Evolutionary conservation across 352 stramenopile genomes (phyloP), one percentile per base, ranked within the genome.

Genomic region (Phytophthora pisi): DNA sequence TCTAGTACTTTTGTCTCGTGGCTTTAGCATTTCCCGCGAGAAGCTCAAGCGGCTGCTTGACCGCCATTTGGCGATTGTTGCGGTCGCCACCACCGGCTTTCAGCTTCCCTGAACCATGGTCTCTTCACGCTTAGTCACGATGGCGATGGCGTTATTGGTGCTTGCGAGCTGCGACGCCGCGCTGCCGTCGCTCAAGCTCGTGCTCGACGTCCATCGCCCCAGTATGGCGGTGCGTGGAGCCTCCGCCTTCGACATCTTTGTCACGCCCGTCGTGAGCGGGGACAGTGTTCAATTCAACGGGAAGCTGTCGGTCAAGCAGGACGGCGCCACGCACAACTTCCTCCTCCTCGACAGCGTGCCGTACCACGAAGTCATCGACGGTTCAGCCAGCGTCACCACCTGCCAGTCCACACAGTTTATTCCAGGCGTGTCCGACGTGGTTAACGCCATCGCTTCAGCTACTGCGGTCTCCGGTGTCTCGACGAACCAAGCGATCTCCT

Each of bases 171-270:
- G 38, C 24, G 30, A 38, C 28, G 47, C 8, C 5, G 24, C 64
- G 16, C 52, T 73, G 24, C 45, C 70, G 9, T 75, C 66, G 18
- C 30, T 82, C 20, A 64, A 56, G 9, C 57, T 82, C 20, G 49
- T 18, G 2, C 71, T 86, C 62, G 53, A 70, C 23, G 60, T 78
- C 62, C 79, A 84, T 51, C 75, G 78, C n/a, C 61, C 51, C 43
- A 71, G 66, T 30, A 82, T 86, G 75, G 59, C 66, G 20, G 57
- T 82, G 31, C 68, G 79, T 43, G 73, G 75, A n/a, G 43, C 68
- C 64, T 63, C 66, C 34, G 46, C 57, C 42, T 80, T 84, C 13
- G 66, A 75, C 20, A 51, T 82, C 24, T 63, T 77, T 24, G 70
- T 77, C 51, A 75, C 70, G 31, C 72, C 68, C 2, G 59, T 73